phyloP scores from a whole-genome alignment of 129 eudicot genomes.

The Dittrichia graveolens region DNA sequence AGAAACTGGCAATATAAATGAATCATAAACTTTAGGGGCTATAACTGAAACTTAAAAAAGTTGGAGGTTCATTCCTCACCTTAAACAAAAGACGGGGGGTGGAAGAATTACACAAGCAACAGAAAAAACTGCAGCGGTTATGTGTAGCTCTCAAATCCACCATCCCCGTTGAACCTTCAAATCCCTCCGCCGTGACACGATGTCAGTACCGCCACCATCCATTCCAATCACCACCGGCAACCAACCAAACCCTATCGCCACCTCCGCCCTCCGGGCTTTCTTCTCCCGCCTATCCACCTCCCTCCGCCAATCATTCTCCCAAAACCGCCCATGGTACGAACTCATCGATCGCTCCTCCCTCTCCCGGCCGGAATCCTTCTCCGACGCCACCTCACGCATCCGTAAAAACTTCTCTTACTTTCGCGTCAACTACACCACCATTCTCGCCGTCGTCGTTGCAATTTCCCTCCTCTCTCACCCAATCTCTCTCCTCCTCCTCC shows the following conservation, averaged over 20 bases:
- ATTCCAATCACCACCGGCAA: conserved; percentile 44
- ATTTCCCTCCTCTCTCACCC: conserved; percentile 83
- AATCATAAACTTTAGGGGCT: neutral
- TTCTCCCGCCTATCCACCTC: conserved; percentile 61
- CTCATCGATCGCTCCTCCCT: conserved; percentile 75
- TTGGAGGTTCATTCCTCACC: neutral
- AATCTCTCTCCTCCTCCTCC: conserved; percentile 66
- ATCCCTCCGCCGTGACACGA: conserved; percentile 15
- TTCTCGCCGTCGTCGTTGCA: conserved; percentile 52
- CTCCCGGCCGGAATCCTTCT: conserved; percentile 66
- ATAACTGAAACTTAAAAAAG: neutral
- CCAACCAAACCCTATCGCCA: conserved; percentile 42
- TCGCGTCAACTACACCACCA: conserved; percentile 70
- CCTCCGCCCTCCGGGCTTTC: conserved; percentile 69
- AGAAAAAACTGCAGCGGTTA: conserved; percentile 1
- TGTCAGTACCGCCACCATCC: conserved; percentile 50
- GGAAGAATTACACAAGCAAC: neutral
- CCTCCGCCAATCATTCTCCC: conserved; percentile 64
- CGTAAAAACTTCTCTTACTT: conserved; percentile 80
- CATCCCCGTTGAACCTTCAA: conserved; percentile 1
- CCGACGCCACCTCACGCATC: conserved; percentile 79
- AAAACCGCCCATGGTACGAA: conserved; percentile 86
- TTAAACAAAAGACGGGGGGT: neutral
- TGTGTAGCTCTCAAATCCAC: neutral
- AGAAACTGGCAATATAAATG: neutral